Percentiles rank a stretch among this genome's conserved stretches.
These are phyloP conservation scores for Rhynchosporium agropyri DNA, from an alignment of 2,329 filamentous ascomycete species.

Conservation along the genomic window DNA sequence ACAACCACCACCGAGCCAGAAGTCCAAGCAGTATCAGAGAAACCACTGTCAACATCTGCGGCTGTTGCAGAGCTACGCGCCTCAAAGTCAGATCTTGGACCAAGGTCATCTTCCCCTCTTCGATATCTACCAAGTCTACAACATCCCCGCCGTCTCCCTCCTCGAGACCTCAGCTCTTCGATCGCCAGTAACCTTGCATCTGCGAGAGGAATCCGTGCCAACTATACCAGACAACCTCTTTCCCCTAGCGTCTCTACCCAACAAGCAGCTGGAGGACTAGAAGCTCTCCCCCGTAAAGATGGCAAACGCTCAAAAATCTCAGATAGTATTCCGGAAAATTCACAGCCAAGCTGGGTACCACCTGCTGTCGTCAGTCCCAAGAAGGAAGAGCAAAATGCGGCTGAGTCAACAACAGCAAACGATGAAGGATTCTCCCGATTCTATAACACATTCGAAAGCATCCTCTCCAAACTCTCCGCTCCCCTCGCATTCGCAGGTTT, in stretches of 20 bases:
- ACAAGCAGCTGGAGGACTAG: slow-evolving; percentile 71
- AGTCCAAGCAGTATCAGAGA: slow-evolving; percentile 36
- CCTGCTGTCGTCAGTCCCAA: slow-evolving; percentile 44
- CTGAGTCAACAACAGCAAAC: slow-evolving; percentile 35
- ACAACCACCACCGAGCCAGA: slow-evolving; percentile 35
- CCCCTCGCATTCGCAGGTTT: slow-evolving; percentile 92
- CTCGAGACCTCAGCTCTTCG: slow-evolving; percentile 74
- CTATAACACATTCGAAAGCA: slow-evolving; percentile 86
- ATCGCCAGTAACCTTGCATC: slow-evolving; percentile 89
- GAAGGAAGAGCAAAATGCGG: slow-evolving; percentile 42
- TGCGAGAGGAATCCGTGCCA: slow-evolving; percentile 74
- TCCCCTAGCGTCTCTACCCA: slow-evolving; percentile 75
- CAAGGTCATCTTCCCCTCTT: slow-evolving; percentile 36
- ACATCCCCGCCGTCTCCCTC: slow-evolving; percentile 47
- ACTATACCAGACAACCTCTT: slow-evolving; percentile 66
- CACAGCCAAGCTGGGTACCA: slow-evolving; percentile 57
- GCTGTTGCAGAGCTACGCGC: slow-evolving; percentile 41
- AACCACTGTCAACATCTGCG: slow-evolving; percentile 39
- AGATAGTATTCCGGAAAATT: slow-evolving; percentile 51
- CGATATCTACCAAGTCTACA: slow-evolving; percentile 36
- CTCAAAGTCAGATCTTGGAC: slow-evolving; percentile 40
- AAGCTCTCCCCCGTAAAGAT: slow-evolving; percentile 56
- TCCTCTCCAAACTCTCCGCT: slow-evolving; percentile 87
- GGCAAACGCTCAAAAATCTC: slow-evolving; percentile 56
- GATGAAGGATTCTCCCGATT: slow-evolving; percentile 89